These are phyloP conservation scores for Selaginella tamariscina DNA, from an alignment of 75 land plant genomes.

Conservation along the genomic window DNA sequence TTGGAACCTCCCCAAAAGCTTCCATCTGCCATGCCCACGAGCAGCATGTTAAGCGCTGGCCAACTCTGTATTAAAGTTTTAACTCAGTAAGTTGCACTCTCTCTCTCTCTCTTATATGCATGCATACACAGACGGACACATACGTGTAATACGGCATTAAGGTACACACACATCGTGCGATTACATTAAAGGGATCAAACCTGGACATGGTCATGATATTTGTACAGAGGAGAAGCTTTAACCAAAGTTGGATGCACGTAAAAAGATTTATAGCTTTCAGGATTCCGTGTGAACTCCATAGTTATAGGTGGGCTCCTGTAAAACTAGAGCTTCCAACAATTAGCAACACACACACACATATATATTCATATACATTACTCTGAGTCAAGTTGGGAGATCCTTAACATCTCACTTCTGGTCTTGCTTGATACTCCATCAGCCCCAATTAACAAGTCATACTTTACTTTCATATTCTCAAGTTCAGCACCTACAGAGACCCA, in stretches of 20 bases:
- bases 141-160: too few species aligned
- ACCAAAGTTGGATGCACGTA: conserved; percentile 25
- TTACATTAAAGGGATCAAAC: conserved; percentile 8
- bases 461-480: conserved; percentile 15
- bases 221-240: conserved; percentile 18
- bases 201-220: conserved; percentile 30
- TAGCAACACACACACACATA: too few species aligned
- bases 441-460: conserved; percentile 30
- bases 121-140: too few species aligned
- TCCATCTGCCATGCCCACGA: conserved; percentile 33
- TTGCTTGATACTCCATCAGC: conserved; percentile 31
- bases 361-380: too few species aligned
- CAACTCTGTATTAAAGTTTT: conserved; percentile 11
- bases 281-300: conserved; percentile 10
- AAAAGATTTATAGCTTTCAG: conserved; percentile 22
- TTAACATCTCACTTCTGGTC: conserved; percentile 26
- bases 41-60: conserved; percentile 21
- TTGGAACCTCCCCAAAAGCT: conserved; percentile 36
- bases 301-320: conserved; percentile 10
- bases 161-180: not conserved
- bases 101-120: too few species aligned
- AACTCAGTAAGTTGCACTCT: too few species aligned
- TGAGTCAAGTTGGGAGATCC: not conserved
- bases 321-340: not conserved
- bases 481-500: not conserved